phyloP scores from a whole-genome alignment of 2,329 filamentous ascomycete species.

The Macroventuria anomochaeta region DNA sequence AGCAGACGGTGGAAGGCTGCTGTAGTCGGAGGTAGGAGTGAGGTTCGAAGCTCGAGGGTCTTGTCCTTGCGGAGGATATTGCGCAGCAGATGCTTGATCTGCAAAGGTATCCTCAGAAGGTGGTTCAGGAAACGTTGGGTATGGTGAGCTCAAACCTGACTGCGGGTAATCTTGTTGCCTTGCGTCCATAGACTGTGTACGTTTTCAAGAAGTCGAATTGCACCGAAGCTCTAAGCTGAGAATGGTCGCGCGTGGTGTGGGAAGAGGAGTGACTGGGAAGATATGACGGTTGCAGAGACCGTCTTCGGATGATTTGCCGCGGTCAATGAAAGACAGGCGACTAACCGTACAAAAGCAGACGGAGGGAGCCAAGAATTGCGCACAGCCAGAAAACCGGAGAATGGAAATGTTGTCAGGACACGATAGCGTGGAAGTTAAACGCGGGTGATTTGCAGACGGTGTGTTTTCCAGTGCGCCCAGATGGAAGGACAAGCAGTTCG shows the following conservation, averaged over 20 bases:
- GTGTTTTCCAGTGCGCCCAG: constrained; percentile 46
- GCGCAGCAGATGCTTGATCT: constrained; percentile 94
- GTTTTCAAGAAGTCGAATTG: constrained; percentile 35
- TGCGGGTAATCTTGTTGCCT: constrained; percentile 60
- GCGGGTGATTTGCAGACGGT: constrained; percentile 59
- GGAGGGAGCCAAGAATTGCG: constrained; percentile 39
- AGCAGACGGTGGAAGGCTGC: constrained; percentile 74
- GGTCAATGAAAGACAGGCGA: constrained; percentile 41
- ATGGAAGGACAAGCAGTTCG: constrained; percentile 49
- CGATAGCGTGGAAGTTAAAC: constrained; percentile 55
- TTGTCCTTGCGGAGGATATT: constrained; percentile 78
- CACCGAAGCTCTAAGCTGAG: constrained; percentile 49
- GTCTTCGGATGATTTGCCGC: constrained; percentile 49
- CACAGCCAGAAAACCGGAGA: constrained; percentile 48
- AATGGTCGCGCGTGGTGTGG: constrained; percentile 47
- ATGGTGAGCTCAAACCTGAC: constrained; percentile 63
- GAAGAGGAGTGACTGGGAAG: constrained; percentile 55
- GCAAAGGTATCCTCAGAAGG: constrained; percentile 83
- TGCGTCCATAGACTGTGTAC: constrained; percentile 61
- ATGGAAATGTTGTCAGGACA: constrained; percentile 44
- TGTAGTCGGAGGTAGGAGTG: constrained; percentile 90
- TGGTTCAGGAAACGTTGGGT: constrained; percentile 61
- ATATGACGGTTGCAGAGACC: constrained; percentile 54
- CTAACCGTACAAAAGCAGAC: constrained; percentile 37
- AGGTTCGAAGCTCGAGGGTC: constrained; percentile 78